Conservation (phyloP, 768 basidiomycete species). For the Myochromella boudieri region DNA sequence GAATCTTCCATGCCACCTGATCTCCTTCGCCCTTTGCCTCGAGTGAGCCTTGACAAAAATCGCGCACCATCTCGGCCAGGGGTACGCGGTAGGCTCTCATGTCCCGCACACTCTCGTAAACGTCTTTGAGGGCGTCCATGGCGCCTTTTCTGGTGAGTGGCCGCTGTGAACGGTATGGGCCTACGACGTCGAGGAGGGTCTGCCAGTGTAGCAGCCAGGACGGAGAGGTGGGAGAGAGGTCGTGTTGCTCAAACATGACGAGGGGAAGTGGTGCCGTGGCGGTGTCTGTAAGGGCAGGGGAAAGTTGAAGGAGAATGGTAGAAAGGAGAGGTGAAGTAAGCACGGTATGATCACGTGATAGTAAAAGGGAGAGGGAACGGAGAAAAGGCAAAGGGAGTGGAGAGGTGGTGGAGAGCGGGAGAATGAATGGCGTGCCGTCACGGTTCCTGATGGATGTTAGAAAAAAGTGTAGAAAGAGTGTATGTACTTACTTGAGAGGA, state of each 20-base stretch:
- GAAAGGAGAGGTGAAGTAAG: conserved; percentile 63
- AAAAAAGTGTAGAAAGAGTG: neutral
- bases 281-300: conserved; percentile 66
- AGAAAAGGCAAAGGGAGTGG: conserved; percentile 63
- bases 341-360: conserved; percentile 61
- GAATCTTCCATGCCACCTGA: conserved; percentile 52
- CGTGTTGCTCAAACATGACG: conserved; percentile 66
- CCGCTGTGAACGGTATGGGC: conserved; percentile 39
- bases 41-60: conserved; percentile 33
- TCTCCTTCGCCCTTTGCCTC: conserved; percentile 31
- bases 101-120: conserved; percentile 68
- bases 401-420: conserved; percentile 55
- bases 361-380: conserved; percentile 59
- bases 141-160: conserved; percentile 56
- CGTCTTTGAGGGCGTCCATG: conserved; percentile 54
- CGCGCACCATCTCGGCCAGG: conserved; percentile 53
- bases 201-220: conserved; percentile 74
- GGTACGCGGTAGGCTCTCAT: conserved; percentile 63
- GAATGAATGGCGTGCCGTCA: conserved; percentile 42
- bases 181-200: conserved; percentile 49
- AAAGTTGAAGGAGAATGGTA: conserved; percentile 60
- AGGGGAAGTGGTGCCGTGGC: conserved; percentile 64
- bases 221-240: conserved; percentile 68
- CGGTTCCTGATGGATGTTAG: conserved; percentile 29
- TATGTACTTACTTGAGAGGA: conserved; percentile 51